A percentile compares a stretch with the other conserved stretches of the same genome.
Evolutionary conservation across 2,329 filamentous ascomycete genomes (phyloP).

Genomic region (Aspergillus sp.): DNA sequence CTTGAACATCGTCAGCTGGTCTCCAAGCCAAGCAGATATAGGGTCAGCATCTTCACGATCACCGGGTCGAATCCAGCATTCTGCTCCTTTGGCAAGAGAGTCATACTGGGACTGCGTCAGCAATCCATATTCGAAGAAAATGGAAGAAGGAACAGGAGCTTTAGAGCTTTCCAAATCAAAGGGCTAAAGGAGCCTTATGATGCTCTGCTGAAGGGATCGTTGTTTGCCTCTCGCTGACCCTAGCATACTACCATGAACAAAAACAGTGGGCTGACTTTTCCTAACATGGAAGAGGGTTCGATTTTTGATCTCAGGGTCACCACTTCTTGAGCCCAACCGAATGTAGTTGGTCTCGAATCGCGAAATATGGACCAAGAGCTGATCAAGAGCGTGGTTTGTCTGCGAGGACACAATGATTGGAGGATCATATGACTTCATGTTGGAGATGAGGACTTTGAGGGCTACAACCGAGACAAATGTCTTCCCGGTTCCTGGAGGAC

Average conservation of each 20-base stretch:
- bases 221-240: constrained; percentile 42
- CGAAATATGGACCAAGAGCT: constrained; percentile 67
- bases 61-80: constrained; percentile 40
- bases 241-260: constrained; percentile 42
- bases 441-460: constrained; percentile 63
- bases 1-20: constrained; percentile 48
- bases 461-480: constrained; percentile 77
- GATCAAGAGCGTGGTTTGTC: constrained; percentile 88
- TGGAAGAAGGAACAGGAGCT: constrained; percentile 52
- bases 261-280: constrained; percentile 27
- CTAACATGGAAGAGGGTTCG: constrained; percentile 66
- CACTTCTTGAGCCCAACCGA: constrained; percentile 68
- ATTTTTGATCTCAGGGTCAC: constrained; percentile 63
- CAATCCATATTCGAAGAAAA: constrained; percentile 56
- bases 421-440: constrained; percentile 55
- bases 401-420: constrained; percentile 80
- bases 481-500: constrained; percentile 77
- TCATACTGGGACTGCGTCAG: constrained; percentile 64
- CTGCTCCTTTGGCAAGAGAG: constrained; percentile 56
- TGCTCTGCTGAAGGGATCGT: constrained; percentile 41
- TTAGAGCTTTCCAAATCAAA: constrained; percentile 36
- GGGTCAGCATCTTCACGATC: constrained; percentile 30
- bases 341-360: constrained; percentile 63
- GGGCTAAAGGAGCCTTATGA: constrained; percentile 44
- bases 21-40: constrained; percentile 59